phyloP scores from a whole-genome alignment of 805 yeast genomes.

The Sugiyamaella boreocaroliniensis region DNA sequence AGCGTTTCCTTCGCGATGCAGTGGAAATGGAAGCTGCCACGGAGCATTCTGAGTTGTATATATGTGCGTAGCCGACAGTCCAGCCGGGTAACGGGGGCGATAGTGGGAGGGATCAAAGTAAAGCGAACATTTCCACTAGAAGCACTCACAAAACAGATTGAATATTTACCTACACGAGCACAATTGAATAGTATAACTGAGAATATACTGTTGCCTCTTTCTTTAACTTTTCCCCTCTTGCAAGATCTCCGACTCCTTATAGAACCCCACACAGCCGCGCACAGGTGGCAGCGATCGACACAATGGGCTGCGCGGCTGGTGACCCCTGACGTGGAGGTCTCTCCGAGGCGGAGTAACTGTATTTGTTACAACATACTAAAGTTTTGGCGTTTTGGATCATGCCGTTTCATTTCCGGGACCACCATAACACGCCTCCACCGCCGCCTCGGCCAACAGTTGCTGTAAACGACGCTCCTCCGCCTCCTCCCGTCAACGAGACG shows the following conservation, averaged over 20 bases:
- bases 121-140: too few species aligned
- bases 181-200: too few species aligned
- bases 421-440: not conserved
- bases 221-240: too few species aligned
- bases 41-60: not conserved
- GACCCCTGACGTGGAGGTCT: not conserved
- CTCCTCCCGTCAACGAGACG: constrained; percentile 2
- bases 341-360: not conserved
- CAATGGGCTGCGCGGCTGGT: too few species aligned
- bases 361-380: not conserved
- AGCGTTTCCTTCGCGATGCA: not conserved
- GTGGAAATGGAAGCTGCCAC: not conserved
- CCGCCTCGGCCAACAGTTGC: not conserved
- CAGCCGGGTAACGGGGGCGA: not conserved
- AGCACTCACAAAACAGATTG: too few species aligned
- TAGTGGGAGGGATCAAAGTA: too few species aligned
- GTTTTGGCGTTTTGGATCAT: too few species aligned
- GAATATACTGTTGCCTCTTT: too few species aligned
- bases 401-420: not conserved
- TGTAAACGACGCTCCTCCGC: constrained; percentile 1
- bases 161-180: too few species aligned
- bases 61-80: not conserved
- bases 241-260: too few species aligned
- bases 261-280: too few species aligned
- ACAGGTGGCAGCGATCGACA: too few species aligned